Conservation (phyloP, 148 eudicot species). For the Simmondsia chinensis region DNA sequence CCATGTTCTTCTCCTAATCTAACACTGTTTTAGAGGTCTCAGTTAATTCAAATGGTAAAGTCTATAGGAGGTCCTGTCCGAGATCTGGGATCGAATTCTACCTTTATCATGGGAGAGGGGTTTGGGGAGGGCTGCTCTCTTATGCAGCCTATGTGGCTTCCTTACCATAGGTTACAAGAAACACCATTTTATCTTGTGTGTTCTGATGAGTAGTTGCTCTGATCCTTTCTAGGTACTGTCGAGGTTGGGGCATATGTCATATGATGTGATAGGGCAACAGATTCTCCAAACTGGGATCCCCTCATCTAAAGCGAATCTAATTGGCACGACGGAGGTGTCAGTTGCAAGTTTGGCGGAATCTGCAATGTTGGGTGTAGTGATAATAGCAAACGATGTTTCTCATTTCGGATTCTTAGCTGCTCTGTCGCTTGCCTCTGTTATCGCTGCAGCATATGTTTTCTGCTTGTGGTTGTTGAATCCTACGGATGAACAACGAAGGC, state of each 20-base stretch:
- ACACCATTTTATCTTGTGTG: too few relatives aligned
- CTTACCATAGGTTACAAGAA: too few relatives aligned
- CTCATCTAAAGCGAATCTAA: constrained; percentile 85
- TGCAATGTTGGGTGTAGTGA: constrained; percentile 75
- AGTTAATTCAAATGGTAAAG: too few relatives aligned
- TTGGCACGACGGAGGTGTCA: constrained; percentile 85
- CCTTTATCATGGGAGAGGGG: too few relatives aligned
- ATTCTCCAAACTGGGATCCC: constrained; percentile 97
- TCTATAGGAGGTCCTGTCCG: too few relatives aligned
- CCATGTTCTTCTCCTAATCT: too few relatives aligned
- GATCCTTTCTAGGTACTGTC: constrained; percentile 51
- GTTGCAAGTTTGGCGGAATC: constrained; percentile 90
- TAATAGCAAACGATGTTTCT: constrained; percentile 73
- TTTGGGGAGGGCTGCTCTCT: too few relatives aligned
- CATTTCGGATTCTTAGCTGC: constrained; percentile 78
- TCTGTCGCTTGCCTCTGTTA: constrained; percentile 71
- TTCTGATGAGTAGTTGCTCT: background rate
- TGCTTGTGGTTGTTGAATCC: constrained; percentile 77
- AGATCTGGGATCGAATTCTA: too few relatives aligned
- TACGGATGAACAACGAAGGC: constrained; percentile 61
- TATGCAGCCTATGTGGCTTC: too few relatives aligned
- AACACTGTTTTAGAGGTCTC: too few relatives aligned
- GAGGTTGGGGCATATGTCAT: constrained; percentile 93
- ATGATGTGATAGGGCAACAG: constrained; percentile 83
- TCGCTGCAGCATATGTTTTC: constrained; percentile 77